Percentiles rank a stretch among this genome's conserved stretches.
phyloP scores from a whole-genome alignment of 768 basidiomycete species.

The Crassisporium funariophilum region DNA sequence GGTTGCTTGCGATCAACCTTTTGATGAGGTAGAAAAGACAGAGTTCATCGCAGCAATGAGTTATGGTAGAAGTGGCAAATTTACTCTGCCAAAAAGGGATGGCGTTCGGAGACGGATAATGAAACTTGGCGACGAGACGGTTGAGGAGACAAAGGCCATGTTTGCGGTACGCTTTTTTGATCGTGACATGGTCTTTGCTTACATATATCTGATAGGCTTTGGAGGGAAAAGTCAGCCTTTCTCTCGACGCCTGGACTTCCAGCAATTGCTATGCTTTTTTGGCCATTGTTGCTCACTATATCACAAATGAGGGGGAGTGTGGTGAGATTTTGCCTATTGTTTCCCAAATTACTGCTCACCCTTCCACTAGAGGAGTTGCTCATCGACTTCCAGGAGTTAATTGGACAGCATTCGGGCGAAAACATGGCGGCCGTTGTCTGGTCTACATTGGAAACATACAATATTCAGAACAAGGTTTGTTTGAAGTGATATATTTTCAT shows the following conservation, averaged over 20 bases:
- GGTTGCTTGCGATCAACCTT: conserved; percentile 16
- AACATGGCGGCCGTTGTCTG: conserved; percentile 38
- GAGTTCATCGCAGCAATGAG: conserved; percentile 17
- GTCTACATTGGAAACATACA: conserved; percentile 28
- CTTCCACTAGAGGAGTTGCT: conserved; percentile 31
- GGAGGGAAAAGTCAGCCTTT: conserved; percentile 20
- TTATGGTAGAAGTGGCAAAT: conserved; percentile 13
- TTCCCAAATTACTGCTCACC: background rate
- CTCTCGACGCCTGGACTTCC: conserved; percentile 34
- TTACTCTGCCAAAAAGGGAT: background rate
- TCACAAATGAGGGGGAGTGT: conserved; percentile 25
- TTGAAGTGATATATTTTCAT: background rate
- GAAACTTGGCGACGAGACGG: conserved; percentile 15
- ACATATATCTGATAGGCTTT: too few species aligned
- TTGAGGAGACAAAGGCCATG: too few species aligned
- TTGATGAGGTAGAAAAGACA: conserved; percentile 22
- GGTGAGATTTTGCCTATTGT: conserved; percentile 12
- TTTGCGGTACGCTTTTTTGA: conserved; percentile 13
- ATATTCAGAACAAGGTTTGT: conserved; percentile 13
- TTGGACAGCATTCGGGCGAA: conserved; percentile 35
- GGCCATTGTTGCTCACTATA: conserved; percentile 31
- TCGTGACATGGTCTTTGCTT: conserved; percentile 1
- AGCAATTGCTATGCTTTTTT: conserved; percentile 31
- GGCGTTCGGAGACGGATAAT: background rate
- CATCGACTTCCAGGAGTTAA: conserved; percentile 37